Evolutionary conservation across 2,329 filamentous ascomycete species (phyloP).

Genomic region (Achaetomium macrosporum): DNA sequence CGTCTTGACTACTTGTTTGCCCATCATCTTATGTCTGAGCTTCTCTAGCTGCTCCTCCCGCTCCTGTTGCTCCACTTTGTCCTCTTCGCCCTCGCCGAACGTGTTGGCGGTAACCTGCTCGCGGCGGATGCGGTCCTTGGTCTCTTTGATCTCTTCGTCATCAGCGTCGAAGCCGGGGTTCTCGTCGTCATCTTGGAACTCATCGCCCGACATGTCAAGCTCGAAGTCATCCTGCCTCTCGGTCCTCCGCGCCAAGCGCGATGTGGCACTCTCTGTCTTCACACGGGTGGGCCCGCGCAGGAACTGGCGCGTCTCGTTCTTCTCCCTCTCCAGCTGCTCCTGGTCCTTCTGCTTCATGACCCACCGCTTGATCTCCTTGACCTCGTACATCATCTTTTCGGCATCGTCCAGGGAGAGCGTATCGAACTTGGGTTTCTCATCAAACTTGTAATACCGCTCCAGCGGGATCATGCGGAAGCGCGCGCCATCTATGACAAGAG

Average conservation of each 20-base stretch:
- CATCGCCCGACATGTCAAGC: slow-evolving; percentile 60
- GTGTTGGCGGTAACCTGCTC: slow-evolving; percentile 84
- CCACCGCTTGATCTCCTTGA: slow-evolving; percentile 72
- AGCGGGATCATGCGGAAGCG: slow-evolving; percentile 82
- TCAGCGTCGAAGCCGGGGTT: slow-evolving; percentile 68
- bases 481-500: slow-evolving; percentile 63
- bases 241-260: slow-evolving; percentile 51
- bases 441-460: slow-evolving; percentile 93
- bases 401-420: slow-evolving; percentile 76
- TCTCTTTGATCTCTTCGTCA: slow-evolving; percentile 72
- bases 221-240: slow-evolving; percentile 68
- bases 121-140: slow-evolving; percentile 66
- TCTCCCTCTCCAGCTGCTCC: slow-evolving; percentile 50
- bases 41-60: slow-evolving; percentile 63
- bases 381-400: slow-evolving; percentile 75
- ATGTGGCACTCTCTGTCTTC: slow-evolving; percentile 64
- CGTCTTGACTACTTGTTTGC: slow-evolving; percentile 73
- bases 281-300: slow-evolving; percentile 52
- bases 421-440: slow-evolving; percentile 71
- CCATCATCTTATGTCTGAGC: slow-evolving; percentile 61
- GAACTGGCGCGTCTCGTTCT: slow-evolving; percentile 52
- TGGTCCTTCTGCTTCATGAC: slow-evolving; percentile 64
- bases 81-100: slow-evolving; percentile 65
- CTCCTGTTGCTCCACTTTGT: slow-evolving; percentile 67
- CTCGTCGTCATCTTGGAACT: slow-evolving; percentile 88